phyloP scores from a whole-genome alignment of 1,284 basidiomycete genomes.

The Fomitopsis pinicola region DNA sequence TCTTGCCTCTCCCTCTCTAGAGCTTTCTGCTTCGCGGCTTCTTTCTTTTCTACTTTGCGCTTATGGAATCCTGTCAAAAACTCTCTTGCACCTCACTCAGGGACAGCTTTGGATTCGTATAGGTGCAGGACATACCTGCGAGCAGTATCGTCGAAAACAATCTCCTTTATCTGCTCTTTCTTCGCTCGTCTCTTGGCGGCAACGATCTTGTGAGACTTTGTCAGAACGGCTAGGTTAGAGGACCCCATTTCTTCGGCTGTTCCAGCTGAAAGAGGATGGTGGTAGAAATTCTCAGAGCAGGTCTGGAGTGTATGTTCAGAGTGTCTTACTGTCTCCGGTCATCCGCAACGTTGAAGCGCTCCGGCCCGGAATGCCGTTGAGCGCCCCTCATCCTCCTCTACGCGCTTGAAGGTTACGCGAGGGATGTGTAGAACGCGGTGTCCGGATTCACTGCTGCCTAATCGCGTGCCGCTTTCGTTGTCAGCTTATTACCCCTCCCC shows the following conservation, averaged over 20 bases:
- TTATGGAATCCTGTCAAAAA: conserved; percentile 87
- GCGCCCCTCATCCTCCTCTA: no score
- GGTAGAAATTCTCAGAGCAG: no score
- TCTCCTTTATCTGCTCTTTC: conserved; percentile 57
- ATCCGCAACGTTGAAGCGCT: no score
- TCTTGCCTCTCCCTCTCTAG: conserved; percentile 65
- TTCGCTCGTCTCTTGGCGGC: conserved; percentile 59
- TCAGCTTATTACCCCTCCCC: no score
- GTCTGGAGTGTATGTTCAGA: no score
- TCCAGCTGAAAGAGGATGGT: no score
- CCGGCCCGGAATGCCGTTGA: no score
- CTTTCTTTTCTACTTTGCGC: conserved; percentile 73
- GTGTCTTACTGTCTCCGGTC: no score
- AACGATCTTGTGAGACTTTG: conserved; percentile 53
- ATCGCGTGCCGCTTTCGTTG: no score
- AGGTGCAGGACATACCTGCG: conserved; percentile 44
- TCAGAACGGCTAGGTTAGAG: conserved; percentile 54
- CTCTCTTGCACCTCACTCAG: conserved; percentile 43
- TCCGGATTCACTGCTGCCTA: no score
- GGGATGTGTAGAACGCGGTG: no score
- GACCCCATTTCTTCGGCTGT: conserved; percentile 2
- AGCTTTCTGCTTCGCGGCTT: conserved; percentile 65
- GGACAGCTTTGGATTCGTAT: not conserved
- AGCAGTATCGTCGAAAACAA: conserved; percentile 76
- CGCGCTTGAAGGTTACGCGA: no score